Evolutionary conservation across 2,329 filamentous ascomycete species (phyloP), one percentile per base, ranked within the genome.

Genomic region (Alternaria sp.): DNA sequence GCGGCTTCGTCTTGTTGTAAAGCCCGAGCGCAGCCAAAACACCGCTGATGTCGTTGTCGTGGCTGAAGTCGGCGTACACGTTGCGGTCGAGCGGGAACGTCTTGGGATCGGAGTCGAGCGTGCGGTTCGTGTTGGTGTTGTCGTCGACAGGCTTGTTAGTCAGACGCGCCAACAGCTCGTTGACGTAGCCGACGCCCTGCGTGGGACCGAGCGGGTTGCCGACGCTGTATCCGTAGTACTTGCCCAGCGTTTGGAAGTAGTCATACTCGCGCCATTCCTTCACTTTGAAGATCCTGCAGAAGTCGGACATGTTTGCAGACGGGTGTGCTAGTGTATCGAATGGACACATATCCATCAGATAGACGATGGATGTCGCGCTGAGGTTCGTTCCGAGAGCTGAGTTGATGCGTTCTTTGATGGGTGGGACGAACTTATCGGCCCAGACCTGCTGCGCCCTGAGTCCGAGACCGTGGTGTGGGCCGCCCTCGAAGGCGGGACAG

Each of bases 21-120:
- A 97, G 81, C 0, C 93, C 92, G 67, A 97, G 76, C 0, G 93
- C 93, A 6, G 88, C 89, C 75, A 91, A 91, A 7, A 96, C 88
- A 8, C 87, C 86, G 28, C 87, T 88, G 89, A 97, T 93, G 75
- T 91, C 89, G 78, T 96, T 97, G 80, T 97, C 94, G 79, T 97
- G 94, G 66, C 90, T 92, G 76, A 97, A 97, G 79, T 97, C 94
- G 0, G 93, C 93, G 74, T 96, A 97, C 1, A 97, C 81, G 11
- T 81, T 81, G 28, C 79, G 78, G 23, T 80, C 85, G 0, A 97
- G 82, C 0, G 94, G 93, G 73, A 97, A 97, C 0, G 91, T 94
- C 7, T 80, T 75, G 1, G 86, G 81, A 61, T 88, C 84, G 6
- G 82, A 81, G 76, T 96, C 92, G 0, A 97, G 85, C 0, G 93